Conservation (phyloP, 352 stramenopile species). For the Pythium volutum region DNA sequence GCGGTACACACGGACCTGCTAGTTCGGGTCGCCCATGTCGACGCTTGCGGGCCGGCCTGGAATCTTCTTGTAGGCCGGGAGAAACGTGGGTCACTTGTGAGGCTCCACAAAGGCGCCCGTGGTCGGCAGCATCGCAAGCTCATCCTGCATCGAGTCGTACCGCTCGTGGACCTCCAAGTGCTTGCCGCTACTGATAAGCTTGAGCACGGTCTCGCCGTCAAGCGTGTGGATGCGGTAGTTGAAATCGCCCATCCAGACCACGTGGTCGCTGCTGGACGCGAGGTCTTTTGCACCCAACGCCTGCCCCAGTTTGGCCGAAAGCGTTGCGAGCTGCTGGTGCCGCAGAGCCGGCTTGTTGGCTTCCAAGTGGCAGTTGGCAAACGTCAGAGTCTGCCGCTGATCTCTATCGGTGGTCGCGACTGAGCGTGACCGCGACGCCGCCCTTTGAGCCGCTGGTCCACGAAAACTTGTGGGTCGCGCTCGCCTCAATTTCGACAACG, state of each 20-base stretch:
- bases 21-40: constrained; percentile 33
- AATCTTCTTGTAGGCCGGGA: constrained; percentile 79
- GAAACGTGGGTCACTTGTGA: constrained; percentile 65
- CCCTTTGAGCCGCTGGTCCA: constrained; percentile 56
- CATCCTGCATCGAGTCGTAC: constrained; percentile 65
- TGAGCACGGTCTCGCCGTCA: constrained; percentile 46
- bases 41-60: constrained; percentile 28
- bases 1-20: constrained; percentile 56
- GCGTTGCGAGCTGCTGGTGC: constrained; percentile 48
- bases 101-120: constrained; percentile 51
- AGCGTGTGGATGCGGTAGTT: constrained; percentile 68
- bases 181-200: constrained; percentile 34
- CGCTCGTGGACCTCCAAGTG: constrained; percentile 59
- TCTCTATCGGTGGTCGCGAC: constrained; percentile 16
- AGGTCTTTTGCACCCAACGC: constrained; percentile 39
- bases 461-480: constrained; percentile 60
- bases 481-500: constrained; percentile 43
- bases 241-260: constrained; percentile 82
- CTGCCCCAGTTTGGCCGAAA: constrained; percentile 44
- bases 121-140: constrained; percentile 36
- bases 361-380: constrained; percentile 72
- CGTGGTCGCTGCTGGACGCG: constrained; percentile 59
- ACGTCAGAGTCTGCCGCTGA: constrained; percentile 43
- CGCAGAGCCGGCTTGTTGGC: constrained; percentile 50
- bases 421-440: constrained; percentile 48